Percentiles rank a stretch among this genome's conserved stretches.
phyloP scores from a whole-genome alignment of 148 eudicot genomes.

The Selenicereus undatus region DNA sequence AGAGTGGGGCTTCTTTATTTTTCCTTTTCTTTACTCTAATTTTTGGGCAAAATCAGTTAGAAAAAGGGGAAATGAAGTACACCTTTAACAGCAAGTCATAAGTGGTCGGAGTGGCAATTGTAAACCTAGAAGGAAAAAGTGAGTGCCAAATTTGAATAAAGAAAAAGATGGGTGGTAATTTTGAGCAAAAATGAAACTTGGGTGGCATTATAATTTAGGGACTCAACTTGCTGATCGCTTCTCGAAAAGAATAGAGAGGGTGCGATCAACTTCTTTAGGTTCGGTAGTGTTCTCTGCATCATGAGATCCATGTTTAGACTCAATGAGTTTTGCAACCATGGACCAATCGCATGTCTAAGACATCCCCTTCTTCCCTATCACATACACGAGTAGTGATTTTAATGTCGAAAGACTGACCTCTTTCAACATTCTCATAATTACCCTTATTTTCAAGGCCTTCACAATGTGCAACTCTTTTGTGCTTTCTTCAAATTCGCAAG shows the following conservation, averaged over 20 bases:
- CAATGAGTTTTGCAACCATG: slow-evolving; percentile 24
- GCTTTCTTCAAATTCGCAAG: slow-evolving; percentile 28
- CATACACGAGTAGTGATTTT: slow-evolving; percentile 24
- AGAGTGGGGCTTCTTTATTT: no score
- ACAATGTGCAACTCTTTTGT: slow-evolving; percentile 9
- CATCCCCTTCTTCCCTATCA: slow-evolving; percentile 24
- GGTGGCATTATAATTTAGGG: no score
- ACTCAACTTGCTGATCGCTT: slow-evolving; percentile 7
- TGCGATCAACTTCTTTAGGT: slow-evolving; percentile 25
- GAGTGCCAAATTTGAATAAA: no score
- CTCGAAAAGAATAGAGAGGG: background rate
- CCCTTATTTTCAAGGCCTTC: background rate
- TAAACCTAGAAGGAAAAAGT: no score
- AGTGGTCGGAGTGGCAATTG: no score
- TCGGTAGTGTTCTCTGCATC: slow-evolving; percentile 9
- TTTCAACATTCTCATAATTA: slow-evolving; percentile 21
- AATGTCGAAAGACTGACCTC: slow-evolving; percentile 31
- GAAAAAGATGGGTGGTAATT: no score
- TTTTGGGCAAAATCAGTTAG: no score
- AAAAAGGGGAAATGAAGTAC: no score
- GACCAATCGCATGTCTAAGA: slow-evolving; percentile 30
- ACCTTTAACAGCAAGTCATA: no score
- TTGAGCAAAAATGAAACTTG: no score
- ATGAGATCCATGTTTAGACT: slow-evolving; percentile 1
- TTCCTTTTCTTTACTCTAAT: no score